Evolutionary conservation across 2,329 filamentous ascomycete genomes (phyloP).

Genomic region (Eutypa lata): DNA sequence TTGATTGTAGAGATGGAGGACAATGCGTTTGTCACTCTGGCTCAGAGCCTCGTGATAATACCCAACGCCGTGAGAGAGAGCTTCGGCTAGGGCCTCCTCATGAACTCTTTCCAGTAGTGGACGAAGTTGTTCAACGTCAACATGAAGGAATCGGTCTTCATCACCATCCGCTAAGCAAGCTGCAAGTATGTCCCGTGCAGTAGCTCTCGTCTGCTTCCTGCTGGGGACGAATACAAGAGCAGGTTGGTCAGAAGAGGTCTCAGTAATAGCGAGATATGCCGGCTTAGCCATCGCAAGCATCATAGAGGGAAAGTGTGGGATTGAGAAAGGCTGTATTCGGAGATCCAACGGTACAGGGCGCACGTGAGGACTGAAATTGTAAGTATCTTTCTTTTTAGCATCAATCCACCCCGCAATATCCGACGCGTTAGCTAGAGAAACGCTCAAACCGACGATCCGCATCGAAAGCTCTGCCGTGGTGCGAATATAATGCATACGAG

Average conservation of each 20-base stretch:
- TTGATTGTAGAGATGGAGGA: constrained; percentile 84
- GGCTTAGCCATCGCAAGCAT: constrained; percentile 99
- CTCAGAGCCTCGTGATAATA: constrained; percentile 96
- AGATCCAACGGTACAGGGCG: constrained; percentile 87
- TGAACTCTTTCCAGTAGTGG: constrained; percentile 81
- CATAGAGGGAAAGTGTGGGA: constrained; percentile 93
- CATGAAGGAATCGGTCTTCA: constrained; percentile 89
- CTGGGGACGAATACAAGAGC: constrained; percentile 89
- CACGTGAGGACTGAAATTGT: constrained; percentile 94
- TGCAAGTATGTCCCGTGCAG: constrained; percentile 82
- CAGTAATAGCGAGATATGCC: constrained; percentile 81
- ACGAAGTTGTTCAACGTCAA: constrained; percentile 75
- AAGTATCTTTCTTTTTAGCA: constrained; percentile 95
- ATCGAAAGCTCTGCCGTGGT: constrained; percentile 81
- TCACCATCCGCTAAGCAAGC: constrained; percentile 85
- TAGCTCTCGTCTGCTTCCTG: constrained; percentile 86
- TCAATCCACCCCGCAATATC: constrained; percentile 98
- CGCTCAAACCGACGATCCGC: constrained; percentile 85
- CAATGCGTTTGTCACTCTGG: constrained; percentile 85
- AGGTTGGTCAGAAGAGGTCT: constrained; percentile 84
- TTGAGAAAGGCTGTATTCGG: constrained; percentile 91
- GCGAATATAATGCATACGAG: constrained; percentile 94
- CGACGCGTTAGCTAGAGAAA: constrained; percentile 87
- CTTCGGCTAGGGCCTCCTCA: constrained; percentile 83
- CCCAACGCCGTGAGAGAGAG: constrained; percentile 87